Conservation (phyloP, 1,284 basidiomycete genomes). For the Peniophora sp. region DNA sequence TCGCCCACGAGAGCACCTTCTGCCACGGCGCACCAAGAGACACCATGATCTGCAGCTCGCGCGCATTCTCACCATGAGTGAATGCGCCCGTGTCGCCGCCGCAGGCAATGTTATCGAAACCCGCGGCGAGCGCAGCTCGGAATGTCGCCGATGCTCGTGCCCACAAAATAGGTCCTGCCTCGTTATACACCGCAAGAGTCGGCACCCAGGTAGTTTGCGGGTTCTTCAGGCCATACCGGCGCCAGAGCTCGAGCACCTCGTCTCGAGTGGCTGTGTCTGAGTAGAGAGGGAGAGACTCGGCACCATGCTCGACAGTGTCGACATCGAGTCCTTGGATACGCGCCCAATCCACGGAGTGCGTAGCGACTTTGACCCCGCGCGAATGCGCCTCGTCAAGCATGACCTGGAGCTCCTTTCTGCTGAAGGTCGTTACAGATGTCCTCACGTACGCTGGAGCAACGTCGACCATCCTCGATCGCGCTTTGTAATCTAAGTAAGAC, state of each 20-base stretch:
- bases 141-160: conserved; percentile 32
- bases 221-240: conserved; percentile 6
- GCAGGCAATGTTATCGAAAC: conserved; percentile 43
- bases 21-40: conserved; percentile 44
- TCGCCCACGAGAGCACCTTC: conserved; percentile 51
- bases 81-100: conserved; percentile 62
- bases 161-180: conserved; percentile 32
- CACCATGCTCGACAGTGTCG: conserved; percentile 18
- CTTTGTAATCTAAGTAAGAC: conserved; percentile 36
- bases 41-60: conserved; percentile 57
- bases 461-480: conserved; percentile 34
- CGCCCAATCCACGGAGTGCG: conserved; percentile 38
- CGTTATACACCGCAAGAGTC: conserved; percentile 43
- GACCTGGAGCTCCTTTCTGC: conserved; percentile 35
- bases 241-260: conserved; percentile 18
- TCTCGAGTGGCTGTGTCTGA: not conserved
- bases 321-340: conserved; percentile 28
- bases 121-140: conserved; percentile 31
- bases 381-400: conserved; percentile 46
- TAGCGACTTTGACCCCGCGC: conserved; percentile 51
- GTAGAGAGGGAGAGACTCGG: conserved; percentile 31
- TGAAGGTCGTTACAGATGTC: conserved; percentile 37
- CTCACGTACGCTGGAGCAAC: conserved; percentile 28
- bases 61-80: conserved; percentile 51
- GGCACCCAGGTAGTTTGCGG: conserved; percentile 44